These are phyloP conservation scores for Tetrahymena thermophila DNA, from an alignment of 73 alveolate genomes.

Conservation along the genomic window DNA sequence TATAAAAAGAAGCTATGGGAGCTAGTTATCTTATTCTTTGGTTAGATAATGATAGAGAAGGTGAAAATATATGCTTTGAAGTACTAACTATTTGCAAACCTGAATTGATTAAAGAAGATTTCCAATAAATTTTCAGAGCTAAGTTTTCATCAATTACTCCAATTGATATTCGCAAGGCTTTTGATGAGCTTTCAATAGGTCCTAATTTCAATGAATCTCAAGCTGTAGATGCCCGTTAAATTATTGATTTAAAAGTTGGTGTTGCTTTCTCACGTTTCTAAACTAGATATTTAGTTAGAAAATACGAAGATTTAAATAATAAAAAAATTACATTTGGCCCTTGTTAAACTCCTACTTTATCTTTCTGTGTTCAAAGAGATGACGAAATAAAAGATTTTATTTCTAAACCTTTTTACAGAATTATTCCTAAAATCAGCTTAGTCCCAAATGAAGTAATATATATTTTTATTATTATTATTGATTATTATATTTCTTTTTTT, in stretches of 20 bases:
- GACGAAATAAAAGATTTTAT: constrained; percentile 92
- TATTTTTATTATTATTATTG: neutral
- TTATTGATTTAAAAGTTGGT: constrained; percentile 97
- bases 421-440: constrained; percentile 20
- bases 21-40: constrained; percentile 91
- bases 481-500: neutral
- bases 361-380: constrained; percentile 97
- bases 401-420: constrained; percentile 88
- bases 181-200: constrained; percentile 59
- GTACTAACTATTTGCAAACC: constrained; percentile 74
- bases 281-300: constrained; percentile 71
- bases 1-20: constrained; percentile 71
- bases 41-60: constrained; percentile 99
- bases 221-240: constrained; percentile 97
- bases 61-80: constrained; percentile 99
- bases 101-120: constrained; percentile 41
- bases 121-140: constrained; percentile 63
- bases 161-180: constrained; percentile 77
- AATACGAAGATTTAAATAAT: constrained; percentile 64
- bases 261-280: constrained; percentile 96
- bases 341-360: constrained; percentile 99
- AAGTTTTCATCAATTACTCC: constrained; percentile 89
- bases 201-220: constrained; percentile 83
- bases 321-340: constrained; percentile 97
- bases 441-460: constrained; percentile 41